A percentile compares a stretch with the other conserved stretches of the same genome.
These are phyloP conservation scores for Rugonectria rugulosa DNA, from an alignment of 2,329 filamentous ascomycete species.

Conservation along the genomic window DNA sequence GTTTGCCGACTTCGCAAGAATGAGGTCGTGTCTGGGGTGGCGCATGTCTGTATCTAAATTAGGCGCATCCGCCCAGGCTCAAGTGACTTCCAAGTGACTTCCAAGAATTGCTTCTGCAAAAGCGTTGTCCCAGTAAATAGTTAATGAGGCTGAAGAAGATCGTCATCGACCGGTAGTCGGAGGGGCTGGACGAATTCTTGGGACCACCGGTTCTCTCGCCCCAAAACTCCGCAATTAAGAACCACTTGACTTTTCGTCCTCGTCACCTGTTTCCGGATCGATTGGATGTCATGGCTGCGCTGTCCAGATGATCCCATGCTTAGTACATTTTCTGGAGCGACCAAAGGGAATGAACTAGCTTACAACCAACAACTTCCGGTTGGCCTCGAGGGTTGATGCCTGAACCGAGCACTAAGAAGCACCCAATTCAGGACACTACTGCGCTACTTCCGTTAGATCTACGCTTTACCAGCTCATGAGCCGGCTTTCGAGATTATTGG, in stretches of 20 bases:
- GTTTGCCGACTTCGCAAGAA: constrained; percentile 7
- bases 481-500: constrained; percentile 13
- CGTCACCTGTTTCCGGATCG: not conserved
- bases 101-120: constrained; percentile 19
- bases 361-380: constrained; percentile 14
- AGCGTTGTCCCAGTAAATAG: constrained; percentile 22
- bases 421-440: constrained; percentile 9
- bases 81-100: constrained; percentile 28
- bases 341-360: too few species aligned
- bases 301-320: not conserved
- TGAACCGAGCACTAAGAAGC: not conserved
- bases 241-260: constrained; percentile 3
- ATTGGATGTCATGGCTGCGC: constrained; percentile 8
- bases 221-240: not conserved
- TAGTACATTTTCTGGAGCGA: not conserved
- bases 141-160: constrained; percentile 15
- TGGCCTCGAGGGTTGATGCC: constrained; percentile 5
- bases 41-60: constrained; percentile 23
- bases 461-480: constrained; percentile 11
- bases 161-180: constrained; percentile 9
- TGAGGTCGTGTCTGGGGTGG: not conserved
- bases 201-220: not conserved
- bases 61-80: constrained; percentile 22
- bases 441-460: constrained; percentile 27
- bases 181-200: not conserved